A percentile compares a stretch with the other conserved stretches of the same genome.
These are phyloP conservation scores for Vitis rupestris DNA, from an alignment of 164 flowering plant genomes.

Conservation along the genomic window DNA sequence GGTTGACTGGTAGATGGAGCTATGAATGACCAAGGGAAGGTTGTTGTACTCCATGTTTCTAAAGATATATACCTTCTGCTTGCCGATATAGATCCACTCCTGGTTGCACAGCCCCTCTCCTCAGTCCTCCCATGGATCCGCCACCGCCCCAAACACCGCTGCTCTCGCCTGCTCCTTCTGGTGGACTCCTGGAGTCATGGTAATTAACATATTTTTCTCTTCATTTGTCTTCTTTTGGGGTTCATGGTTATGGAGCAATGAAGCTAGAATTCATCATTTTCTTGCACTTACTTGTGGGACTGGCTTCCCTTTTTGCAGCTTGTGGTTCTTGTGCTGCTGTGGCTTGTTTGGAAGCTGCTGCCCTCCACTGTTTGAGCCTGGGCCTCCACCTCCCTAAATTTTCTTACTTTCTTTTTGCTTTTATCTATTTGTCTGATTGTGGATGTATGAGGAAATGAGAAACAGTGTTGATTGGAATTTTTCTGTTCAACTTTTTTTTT, in stretches of 20 bases:
- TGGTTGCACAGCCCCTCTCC: background rate
- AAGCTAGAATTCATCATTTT: too few relatives aligned
- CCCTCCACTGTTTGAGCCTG: conserved; percentile 52
- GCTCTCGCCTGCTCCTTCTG: conserved; percentile 25
- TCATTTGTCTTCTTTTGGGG: background rate
- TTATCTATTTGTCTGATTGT: background rate
- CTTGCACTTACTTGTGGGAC: background rate
- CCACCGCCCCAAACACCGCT: conserved; percentile 34
- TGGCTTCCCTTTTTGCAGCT: conserved; percentile 20
- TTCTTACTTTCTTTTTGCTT: too few relatives aligned
- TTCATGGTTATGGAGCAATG: too few relatives aligned
- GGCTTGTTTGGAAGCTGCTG: conserved; percentile 48
- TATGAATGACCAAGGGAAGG: conserved; percentile 12
- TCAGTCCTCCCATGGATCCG: conserved; percentile 24
- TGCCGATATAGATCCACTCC: background rate
- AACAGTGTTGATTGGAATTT: background rate
- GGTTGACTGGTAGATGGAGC: conserved; percentile 25
- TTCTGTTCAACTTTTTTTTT: background rate
- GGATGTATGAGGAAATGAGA: background rate
- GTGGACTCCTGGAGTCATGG: conserved; percentile 35
- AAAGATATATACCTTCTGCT: background rate
- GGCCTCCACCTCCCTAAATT: conserved; percentile 28
- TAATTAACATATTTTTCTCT: background rate
- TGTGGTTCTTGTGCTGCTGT: conserved; percentile 52
- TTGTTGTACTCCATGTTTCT: background rate